Evolutionary conservation across 2,329 filamentous ascomycete species (phyloP), one percentile per base, ranked within the genome.

Genomic region (Coleophoma cylindrospora): DNA sequence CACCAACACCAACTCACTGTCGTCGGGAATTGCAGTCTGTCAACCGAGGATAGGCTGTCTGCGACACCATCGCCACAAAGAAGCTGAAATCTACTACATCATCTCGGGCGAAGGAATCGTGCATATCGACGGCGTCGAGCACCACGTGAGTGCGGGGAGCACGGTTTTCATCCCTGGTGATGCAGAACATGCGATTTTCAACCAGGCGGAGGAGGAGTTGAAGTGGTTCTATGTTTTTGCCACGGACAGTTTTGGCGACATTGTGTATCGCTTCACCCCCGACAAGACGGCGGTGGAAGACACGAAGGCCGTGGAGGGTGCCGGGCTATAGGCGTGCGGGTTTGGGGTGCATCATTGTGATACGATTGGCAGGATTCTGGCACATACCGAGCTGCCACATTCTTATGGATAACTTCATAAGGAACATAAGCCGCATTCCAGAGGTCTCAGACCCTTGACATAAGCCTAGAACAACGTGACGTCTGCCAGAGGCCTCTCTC

Each of bases 21-120:
- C 60, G 3, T 62, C 65, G 1, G 71, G 71, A 0, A 65, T 73
- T 14, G 70, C 67, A 1, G 59, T 58, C 2, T 70, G 64, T 49
- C 62, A 63, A 2, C 58, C 64, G 1, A 40, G 45, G 5, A 62
- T 55, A 8, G 71, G 70, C 8, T 58, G 67, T 48, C 57, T 72
- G 7, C 66, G 64, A 40, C 52, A 54, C 1, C 71, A 75, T 54
- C 62, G 67, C 0, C 72, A 74, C 47, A 40, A 51, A 4, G 71
- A 74, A 36, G 66, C 72, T 0, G 72, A 74, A 55, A 62, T 74
- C 1, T 75, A 74, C 47, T 61, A 73, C 48, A 58, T 75, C 15
- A 59, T 67, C 0, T 53, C 64, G 0, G 71, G 71, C 0, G 57
- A 51, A 0, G 71, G 68, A 0, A 55, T 68, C 8, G 61, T 74